phyloP scores from a whole-genome alignment of 345 rosid genomes.

The Bruguiera sexangula region DNA sequence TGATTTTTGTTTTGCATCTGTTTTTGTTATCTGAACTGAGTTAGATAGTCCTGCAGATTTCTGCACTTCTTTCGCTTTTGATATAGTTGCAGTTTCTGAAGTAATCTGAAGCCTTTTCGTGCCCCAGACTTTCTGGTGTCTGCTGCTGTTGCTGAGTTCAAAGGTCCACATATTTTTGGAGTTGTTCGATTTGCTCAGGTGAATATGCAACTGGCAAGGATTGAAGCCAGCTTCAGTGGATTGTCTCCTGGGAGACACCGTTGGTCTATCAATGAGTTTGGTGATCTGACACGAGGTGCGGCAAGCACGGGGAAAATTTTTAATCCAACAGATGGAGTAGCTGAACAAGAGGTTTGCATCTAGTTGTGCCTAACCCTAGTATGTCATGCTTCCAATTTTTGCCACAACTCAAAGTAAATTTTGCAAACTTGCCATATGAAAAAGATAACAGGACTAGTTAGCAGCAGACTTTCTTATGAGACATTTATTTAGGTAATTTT shows the following conservation, averaged over 20 bases:
- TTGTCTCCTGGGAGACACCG: conserved; percentile 76
- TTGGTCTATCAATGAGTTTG: conserved; percentile 91
- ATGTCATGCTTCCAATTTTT: no score
- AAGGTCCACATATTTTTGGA: conserved; percentile 82
- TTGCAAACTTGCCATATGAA: no score
- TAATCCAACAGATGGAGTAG: conserved; percentile 44
- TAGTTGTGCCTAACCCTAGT: neutral
- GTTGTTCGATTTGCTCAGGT: conserved; percentile 91
- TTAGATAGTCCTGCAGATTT: no score
- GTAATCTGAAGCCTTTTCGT: neutral
- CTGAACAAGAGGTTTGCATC: conserved; percentile 47
- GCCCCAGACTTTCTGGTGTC: conserved; percentile 77
- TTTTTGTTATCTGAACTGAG: no score
- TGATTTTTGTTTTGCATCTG: no score
- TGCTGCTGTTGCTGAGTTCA: conserved; percentile 92
- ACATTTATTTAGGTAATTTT: no score
- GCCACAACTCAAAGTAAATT: no score
- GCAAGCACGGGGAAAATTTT: conserved; percentile 80
- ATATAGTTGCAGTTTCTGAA: neutral
- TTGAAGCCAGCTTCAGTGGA: conserved; percentile 83
- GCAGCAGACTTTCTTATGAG: no score
- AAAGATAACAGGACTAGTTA: no score
- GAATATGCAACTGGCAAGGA: conserved; percentile 79
- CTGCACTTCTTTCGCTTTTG: neutral
- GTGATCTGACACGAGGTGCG: conserved; percentile 88